Base-by-base conservation (phyloP, 2,329 filamentous ascomycete species). In the Botrytis fabae region DNA sequence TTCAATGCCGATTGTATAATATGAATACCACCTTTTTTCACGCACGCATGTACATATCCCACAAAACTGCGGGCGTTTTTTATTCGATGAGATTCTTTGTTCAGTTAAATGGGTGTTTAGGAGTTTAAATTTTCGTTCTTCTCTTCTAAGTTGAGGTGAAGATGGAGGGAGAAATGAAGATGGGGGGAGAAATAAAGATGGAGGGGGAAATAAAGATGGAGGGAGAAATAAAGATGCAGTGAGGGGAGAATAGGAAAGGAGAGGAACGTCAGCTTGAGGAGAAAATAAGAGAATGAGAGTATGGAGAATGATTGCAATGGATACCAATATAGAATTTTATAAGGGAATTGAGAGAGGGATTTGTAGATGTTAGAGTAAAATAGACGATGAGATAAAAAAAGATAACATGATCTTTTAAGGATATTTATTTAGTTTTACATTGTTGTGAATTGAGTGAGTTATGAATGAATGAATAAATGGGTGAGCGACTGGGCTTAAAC, bases 41-140 rank as follows among this genome's bases (percentile, higher is more conserved):
- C 65, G 48, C 48, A 48, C 38, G 62, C 40, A 66, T 66, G 64
- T 68, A 68, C 65, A 68, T 68, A 57, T 22, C 38, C 35, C 20
- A 42, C 18, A 57, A 68, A 57, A 32, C 42, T 42, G 12, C 46
- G 5, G 35, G 48, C 25, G 48, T 57, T 68, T 63, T 63, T 63
- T 42, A 4, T 54, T 22, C 18, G n/a, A 42, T 22, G 38, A 54
- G 35, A 18, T 16, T 57, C 22, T 61, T 61, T 40, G 18, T 38
- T 60, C 22, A 22, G 20, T n/a, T 61, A 25, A 22, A 38, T 40
- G 35, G 59, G 59, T 40, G 35, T 61, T 25, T n/a, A 61, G 59
- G 35, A 61, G 59, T 61, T 61, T n/a, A 22, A 61, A 38, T 61
- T n/a, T 54, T 54, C 51, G n/a, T 54, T 54, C 25, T 54, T 28